Percentiles rank a stretch among this genome's conserved stretches.
Evolutionary conservation across 345 rosid genomes (phyloP).

Genomic region (Ceriops decandra): DNA sequence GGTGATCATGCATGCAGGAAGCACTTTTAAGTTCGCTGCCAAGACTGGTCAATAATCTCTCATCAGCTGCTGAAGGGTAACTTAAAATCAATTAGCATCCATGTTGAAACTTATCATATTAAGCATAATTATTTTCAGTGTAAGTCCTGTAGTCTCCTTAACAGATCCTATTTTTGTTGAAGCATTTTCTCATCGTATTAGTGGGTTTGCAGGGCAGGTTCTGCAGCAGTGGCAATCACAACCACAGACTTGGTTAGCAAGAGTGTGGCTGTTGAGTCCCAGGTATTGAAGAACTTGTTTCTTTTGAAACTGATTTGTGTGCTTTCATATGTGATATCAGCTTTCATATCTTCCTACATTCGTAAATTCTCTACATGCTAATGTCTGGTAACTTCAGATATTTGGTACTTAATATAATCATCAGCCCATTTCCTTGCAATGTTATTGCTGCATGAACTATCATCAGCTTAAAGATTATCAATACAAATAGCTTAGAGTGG

Average conservation of each 20-base stretch:
- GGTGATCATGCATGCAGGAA: constrained; percentile 46
- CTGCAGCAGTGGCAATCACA: constrained; percentile 95
- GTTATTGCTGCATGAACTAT: no score
- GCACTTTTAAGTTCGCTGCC: constrained; percentile 81
- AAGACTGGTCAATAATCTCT: constrained; percentile 48
- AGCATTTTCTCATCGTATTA: constrained; percentile 12
- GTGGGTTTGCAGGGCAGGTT: constrained; percentile 67
- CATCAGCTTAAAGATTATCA: background rate
- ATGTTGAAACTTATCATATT: no score
- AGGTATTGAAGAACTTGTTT: constrained; percentile 35
- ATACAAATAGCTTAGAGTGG: background rate
- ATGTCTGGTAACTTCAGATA: no score
- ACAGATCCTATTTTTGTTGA: constrained; percentile 9
- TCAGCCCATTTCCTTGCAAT: background rate
- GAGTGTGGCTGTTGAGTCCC: constrained; percentile 85
- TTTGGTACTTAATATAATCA: background rate
- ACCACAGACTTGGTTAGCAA: constrained; percentile 96
- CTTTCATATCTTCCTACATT: background rate
- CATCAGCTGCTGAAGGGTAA: constrained; percentile 68
- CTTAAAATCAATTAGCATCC: background rate
- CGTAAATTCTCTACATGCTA: background rate
- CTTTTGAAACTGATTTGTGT: background rate
- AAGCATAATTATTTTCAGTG: no score
- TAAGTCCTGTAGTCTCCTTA: background rate
- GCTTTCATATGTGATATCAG: background rate